Evolutionary conservation across 306 rosid genomes (phyloP).

Genomic region (Glycyrrhiza uralensis): DNA sequence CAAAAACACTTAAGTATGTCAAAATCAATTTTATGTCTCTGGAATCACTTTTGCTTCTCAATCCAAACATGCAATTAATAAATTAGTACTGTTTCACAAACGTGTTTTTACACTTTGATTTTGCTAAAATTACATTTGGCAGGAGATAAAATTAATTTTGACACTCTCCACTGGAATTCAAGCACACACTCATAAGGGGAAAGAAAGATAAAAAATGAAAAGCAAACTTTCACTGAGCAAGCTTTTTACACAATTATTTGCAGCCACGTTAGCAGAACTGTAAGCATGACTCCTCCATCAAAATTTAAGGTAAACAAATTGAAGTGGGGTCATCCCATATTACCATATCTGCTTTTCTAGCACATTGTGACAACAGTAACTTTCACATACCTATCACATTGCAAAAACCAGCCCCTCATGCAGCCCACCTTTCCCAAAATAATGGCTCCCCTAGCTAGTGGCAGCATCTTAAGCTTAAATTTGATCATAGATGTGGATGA

Average conservation of each 20-base stretch:
- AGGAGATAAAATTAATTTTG: too few relatives aligned
- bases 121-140: too few relatives aligned
- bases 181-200: too few relatives aligned
- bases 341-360: background rate
- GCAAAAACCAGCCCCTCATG: constrained; percentile 8
- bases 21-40: too few relatives aligned
- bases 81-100: too few relatives aligned
- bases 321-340: constrained; percentile 19
- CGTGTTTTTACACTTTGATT: too few relatives aligned
- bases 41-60: too few relatives aligned
- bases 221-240: background rate
- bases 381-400: constrained; percentile 22
- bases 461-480: constrained; percentile 27
- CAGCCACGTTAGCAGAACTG: background rate
- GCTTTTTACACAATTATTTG: constrained; percentile 17
- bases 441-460: constrained; percentile 16
- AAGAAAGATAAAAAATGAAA: background rate
- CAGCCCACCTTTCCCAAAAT: constrained; percentile 12
- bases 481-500: constrained; percentile 10
- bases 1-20: too few relatives aligned
- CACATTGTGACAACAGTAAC: constrained; percentile 4
- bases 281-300: background rate
- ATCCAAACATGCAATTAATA: too few relatives aligned
- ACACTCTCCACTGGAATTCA: too few relatives aligned
- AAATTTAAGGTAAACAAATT: background rate